Evolutionary conservation across 345 rosid genomes (phyloP).

Genomic region (Lepidium sativum): DNA sequence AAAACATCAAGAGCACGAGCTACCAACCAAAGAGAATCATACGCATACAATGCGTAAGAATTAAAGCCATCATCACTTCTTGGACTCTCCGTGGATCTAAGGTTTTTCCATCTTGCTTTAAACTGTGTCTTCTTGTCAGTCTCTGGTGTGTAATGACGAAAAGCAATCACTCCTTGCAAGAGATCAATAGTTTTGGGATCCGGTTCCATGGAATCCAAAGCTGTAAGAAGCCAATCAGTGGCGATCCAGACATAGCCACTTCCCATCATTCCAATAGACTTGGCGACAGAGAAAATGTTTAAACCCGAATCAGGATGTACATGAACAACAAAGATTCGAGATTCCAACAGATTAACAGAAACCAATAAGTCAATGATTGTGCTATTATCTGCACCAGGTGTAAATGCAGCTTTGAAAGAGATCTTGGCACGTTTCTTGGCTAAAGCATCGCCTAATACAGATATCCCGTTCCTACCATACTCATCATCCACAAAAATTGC

Average conservation of each 20-base stretch:
- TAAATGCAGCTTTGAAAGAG: conserved; percentile 64
- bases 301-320: conserved; percentile 86
- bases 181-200: conserved; percentile 41
- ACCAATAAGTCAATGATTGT: conserved; percentile 46
- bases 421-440: conserved; percentile 64
- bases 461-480: conserved; percentile 77
- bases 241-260: conserved; percentile 89
- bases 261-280: conserved; percentile 58
- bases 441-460: conserved; percentile 67
- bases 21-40: conserved; percentile 90
- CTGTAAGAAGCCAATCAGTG: conserved; percentile 86
- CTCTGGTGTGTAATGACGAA: conserved; percentile 76
- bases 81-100: conserved; percentile 30
- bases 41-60: conserved; percentile 77
- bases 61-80: conserved; percentile 39
- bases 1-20: conserved; percentile 70
- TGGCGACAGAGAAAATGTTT: conserved; percentile 55
- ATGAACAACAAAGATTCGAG: conserved; percentile 84
- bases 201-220: conserved; percentile 53
- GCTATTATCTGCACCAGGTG: conserved; percentile 41
- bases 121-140: conserved; percentile 43
- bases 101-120: conserved; percentile 43
- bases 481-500: conserved; percentile 88
- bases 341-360: conserved; percentile 61
- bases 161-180: conserved; percentile 82